Conservation (phyloP, 1,139 yeast species). For the Blastobotrys serpentis region DNA sequence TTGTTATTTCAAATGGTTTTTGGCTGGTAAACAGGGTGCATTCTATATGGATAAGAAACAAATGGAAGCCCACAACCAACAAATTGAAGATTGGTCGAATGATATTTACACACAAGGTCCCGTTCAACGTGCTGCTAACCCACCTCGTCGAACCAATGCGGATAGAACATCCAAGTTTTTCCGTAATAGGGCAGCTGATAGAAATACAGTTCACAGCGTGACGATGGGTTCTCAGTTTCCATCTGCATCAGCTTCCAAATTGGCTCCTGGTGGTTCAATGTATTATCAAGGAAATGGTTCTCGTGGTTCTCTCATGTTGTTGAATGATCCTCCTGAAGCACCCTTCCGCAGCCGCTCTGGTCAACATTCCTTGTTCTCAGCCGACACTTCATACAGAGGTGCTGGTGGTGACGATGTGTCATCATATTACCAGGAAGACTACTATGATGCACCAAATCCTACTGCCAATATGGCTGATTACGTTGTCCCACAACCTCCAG, state of each 20-base stretch:
- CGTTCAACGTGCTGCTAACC: constrained; percentile 39
- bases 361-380: constrained; percentile 26
- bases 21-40: constrained; percentile 81
- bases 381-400: constrained; percentile 34
- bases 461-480: constrained; percentile 53
- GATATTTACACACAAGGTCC: constrained; percentile 54
- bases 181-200: constrained; percentile 19
- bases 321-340: constrained; percentile 22
- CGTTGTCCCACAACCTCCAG: constrained; percentile 87
- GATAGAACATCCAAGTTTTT: constrained; percentile 32
- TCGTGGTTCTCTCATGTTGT: constrained; percentile 32
- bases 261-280: constrained; percentile 38
- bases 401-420: constrained; percentile 24
- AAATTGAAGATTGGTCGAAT: constrained; percentile 79
- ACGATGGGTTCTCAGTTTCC: constrained; percentile 42
- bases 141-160: constrained; percentile 21
- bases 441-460: constrained; percentile 15
- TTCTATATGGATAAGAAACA: constrained; percentile 55
- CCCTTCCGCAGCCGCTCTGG: constrained; percentile 16
- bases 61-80: constrained; percentile 53
- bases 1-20: constrained; percentile 81
- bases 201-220: constrained; percentile 28
- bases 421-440: constrained; percentile 21
- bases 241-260: constrained; percentile 36
- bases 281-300: constrained; percentile 31